Evolutionary conservation across 352 stramenopile genomes (phyloP).

Genomic region (Hyphochytrium catenoides): DNA sequence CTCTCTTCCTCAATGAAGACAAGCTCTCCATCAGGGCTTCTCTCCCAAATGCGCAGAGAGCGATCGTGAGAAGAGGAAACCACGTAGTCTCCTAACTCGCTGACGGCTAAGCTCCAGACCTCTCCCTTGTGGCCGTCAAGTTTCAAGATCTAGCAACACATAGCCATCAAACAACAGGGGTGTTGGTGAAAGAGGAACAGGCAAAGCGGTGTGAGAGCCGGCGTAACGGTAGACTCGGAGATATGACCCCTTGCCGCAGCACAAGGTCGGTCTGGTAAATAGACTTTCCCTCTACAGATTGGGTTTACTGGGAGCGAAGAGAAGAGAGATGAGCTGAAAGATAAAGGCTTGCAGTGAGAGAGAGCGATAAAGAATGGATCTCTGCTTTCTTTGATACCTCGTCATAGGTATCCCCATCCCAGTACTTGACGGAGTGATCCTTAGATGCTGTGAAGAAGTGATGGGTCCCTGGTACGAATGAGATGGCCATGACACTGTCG

Average conservation of each 20-base stretch:
- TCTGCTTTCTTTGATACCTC: too few species aligned
- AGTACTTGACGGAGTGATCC: constrained; percentile 90
- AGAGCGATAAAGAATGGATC: too few species aligned
- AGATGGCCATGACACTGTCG: constrained; percentile 89
- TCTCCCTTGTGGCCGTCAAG: constrained; percentile 46
- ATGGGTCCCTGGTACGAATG: constrained; percentile 86
- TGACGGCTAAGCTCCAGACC: constrained; percentile 66
- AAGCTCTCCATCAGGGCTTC: constrained; percentile 77
- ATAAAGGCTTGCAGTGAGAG: too few species aligned
- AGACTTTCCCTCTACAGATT: too few species aligned
- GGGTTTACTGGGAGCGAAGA: too few species aligned
- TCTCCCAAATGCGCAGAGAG: constrained; percentile 85
- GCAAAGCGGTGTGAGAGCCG: too few species aligned
- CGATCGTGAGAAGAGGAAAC: constrained; percentile 88
- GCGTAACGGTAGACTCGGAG: too few species aligned
- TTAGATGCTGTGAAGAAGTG: constrained; percentile 97
- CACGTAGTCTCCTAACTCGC: constrained; percentile 77
- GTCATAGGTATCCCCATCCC: constrained; percentile 95
- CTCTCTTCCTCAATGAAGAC: constrained; percentile 96
- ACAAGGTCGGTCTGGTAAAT: too few species aligned
- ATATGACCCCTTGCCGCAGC: too few species aligned
- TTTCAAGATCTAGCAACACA: constrained; percentile 56
- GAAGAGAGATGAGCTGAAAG: too few species aligned
- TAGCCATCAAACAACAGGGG: too few species aligned
- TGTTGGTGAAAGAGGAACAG: too few species aligned